Conservation (phyloP, 768 basidiomycete species). For the Rhodosporidiobolus sp. region DNA sequence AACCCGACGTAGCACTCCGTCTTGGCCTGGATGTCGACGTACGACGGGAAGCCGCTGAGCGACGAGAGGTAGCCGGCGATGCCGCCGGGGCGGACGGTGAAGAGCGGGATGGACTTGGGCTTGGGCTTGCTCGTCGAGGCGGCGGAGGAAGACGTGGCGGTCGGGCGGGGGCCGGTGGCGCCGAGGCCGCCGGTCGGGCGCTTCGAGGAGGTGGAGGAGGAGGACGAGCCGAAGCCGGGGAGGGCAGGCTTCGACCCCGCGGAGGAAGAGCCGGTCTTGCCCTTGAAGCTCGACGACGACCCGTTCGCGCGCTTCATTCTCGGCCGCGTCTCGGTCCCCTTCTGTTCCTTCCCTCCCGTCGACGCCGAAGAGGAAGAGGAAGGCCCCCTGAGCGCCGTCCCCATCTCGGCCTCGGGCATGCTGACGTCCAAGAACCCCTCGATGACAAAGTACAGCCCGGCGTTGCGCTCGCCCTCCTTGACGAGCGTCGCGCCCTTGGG, state of each 20-base stretch:
- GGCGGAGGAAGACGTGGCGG: neutral
- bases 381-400: neutral
- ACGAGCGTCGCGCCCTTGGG: slow-evolving; percentile 79
- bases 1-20: slow-evolving; percentile 99
- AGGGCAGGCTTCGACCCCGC: neutral
- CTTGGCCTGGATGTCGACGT: slow-evolving; percentile 94
- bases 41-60: slow-evolving; percentile 83
- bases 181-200: neutral
- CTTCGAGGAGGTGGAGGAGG: neutral
- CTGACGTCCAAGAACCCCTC: slow-evolving; percentile 93
- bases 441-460: slow-evolving; percentile 87
- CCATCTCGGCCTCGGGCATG: slow-evolving; percentile 55
- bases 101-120: slow-evolving; percentile 56
- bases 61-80: slow-evolving; percentile 96
- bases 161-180: neutral
- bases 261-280: no score
- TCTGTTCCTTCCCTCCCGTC: neutral
- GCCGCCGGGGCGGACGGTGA: slow-evolving; percentile 93
- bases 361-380: neutral
- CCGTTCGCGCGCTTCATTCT: neutral
- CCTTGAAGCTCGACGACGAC: neutral
- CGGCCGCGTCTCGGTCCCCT: neutral
- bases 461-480: slow-evolving; percentile 72
- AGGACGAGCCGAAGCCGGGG: neutral
- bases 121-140: neutral